Evolutionary conservation across 164 flowering plant species (phyloP), one percentile per base, ranked within the genome.

Genomic region (Amborella trichopoda): DNA sequence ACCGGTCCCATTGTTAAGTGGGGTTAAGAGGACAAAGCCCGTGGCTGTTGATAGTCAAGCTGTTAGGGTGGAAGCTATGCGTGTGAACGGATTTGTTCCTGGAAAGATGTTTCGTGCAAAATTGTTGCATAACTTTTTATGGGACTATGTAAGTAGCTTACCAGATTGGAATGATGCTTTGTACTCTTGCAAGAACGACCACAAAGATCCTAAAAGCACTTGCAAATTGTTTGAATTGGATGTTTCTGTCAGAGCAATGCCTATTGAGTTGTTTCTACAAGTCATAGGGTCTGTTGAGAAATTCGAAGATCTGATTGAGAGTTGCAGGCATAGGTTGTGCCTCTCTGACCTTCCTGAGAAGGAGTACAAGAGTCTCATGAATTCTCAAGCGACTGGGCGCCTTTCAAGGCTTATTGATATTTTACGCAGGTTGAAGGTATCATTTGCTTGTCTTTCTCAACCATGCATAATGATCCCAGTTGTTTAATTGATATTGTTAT

Each of bases 21-120:
- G 53, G 54, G 71, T 84, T 16, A 68, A 69, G 58, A 75, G 80
- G 56, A 69, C 69, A 48, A 55, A 24, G 54, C 63, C 14, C 58
- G 25, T 34, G 22, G 49, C 20, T 46, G 48, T 72, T 19, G 81
- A 82, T 45, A 23, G 16, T n/a, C 74, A 65, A 47, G 59, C 77
- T 50, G 60, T 42, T 40, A 63, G 33, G 60, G 61, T 68, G 27
- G 96, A 80, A 61, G 64, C 75, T 26, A 82, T 75, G 94, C 85
- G 77, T 38, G 64, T 82, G 40, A 84, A 84, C 76, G 99, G 96
- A 4, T 93, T 71, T 68, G 73, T 93, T 30, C 43, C 69, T 54
- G 83, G 91, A 49, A 88, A 83, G 68, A 88, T 93, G 96, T 75
- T 81, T 46, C 77, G 99, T 44, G 81, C 78, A 34, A 84, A 76